Evolutionary conservation across 176 grass and related monocot species (phyloP), one percentile per base, ranked within the genome.

Genomic region (Phyllostachys edulis): DNA sequence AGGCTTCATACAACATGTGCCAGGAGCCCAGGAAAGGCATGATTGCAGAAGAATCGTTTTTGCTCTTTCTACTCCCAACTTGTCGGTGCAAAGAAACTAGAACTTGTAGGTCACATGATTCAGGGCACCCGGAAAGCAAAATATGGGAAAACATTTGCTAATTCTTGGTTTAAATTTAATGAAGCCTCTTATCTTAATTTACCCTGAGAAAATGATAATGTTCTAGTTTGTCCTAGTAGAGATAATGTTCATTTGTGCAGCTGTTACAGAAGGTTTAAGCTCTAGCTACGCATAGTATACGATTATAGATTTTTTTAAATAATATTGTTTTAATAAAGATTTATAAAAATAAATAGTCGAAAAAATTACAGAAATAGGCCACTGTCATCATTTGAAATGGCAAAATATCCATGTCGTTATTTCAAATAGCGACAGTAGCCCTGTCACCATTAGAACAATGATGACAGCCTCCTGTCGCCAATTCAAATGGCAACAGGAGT

Each of bases 21-120:
- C 40, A 70, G n/a, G n/a, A n/a, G n/a, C n/a, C n/a, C n/a, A n/a
- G 9, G 67, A 70, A 52, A 40, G 18, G 18, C 77, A 24, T 39
- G 45, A 67, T 20, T 62, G 38, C 26, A 63, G 38, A 5, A 23
- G 27, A 60, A 60, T 18, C 8, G 8, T 24, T 60, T 23, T 60
- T 60, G 23, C 12, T 76, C 34, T 32, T 27, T 67, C 36, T 14
- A 55, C 49, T 44, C 46, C 44, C 23, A 52, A 55, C 3, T 17
- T 80, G 77, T 80, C 38, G 4, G 10, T 45, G 63, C 12, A 2
- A 81, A 57, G 46, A 56, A 75, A 46, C 46, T 67, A 47, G 40
- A 47, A 81, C 27, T 29, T 75, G 49, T 54, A 44, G 7, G 38
- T 87, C 78, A 82, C 85, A 27, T 61, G 85, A 76, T 76, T 76